Evolutionary conservation across 2,329 filamentous ascomycete genomes (phyloP), one percentile per base, ranked within the genome.

Genomic region (Zarea fungicola): DNA sequence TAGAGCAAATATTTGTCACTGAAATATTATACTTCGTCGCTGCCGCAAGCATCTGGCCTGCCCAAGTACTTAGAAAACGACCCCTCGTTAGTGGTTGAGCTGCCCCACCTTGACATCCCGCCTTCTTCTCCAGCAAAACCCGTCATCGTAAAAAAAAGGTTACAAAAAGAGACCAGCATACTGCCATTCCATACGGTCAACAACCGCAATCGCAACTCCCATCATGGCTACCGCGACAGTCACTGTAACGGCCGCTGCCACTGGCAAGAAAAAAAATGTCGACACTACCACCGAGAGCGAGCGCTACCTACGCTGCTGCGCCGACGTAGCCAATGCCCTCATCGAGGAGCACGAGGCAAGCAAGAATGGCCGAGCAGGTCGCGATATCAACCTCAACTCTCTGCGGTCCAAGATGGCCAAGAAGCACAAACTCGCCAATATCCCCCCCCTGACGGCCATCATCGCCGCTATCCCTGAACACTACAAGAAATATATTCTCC

Each of bases 391-490:
- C 65, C 78, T 99, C 59, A 99, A 99, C 69, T 78, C 83, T 51
- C 70, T 99, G 56, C 84, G 93, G 39, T 84, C 88, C 48, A 91
- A 91, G 63, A 82, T 96, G 54, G 81, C 93, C 39, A 95, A 93
- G 72, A 97, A 96, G 72, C 90, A 97, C 72, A 87, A 84, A 65
- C 75, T 99, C 53, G 85, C 83, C 66, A 89, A 83, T 53, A 88
- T 95, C 58, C 93, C 93, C 26, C 89, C 95, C 22, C 74, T 99
- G 55, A 97, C 92, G 8, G 92, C 93, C 52, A 99, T 99, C 63
- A 97, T 99, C 63, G 89, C 93, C 48, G 93, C 93, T 9, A 92
- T 99, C 29, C 95, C 95, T n/a, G 93, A 99, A 65, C 91, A 97
- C 66, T 96, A 97, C 73, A 99, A 97, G 76, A 99, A 97, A 73